phyloP scores from a whole-genome alignment of 1,284 basidiomycete genomes.

The Boletus mariae region DNA sequence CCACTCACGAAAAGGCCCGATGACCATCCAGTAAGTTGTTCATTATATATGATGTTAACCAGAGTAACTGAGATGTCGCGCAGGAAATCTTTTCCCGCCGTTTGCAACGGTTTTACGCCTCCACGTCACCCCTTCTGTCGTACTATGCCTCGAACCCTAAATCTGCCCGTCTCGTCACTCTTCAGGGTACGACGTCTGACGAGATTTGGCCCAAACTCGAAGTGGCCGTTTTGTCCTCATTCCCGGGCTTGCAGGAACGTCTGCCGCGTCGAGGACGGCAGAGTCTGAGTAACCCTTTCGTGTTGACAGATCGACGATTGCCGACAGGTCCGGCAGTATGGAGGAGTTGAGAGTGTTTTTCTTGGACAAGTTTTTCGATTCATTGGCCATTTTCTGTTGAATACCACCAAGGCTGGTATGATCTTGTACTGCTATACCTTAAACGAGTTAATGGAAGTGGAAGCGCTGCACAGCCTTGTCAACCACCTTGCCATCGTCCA shows the following conservation, averaged over 20 bases:
- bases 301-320: conserved; percentile 15
- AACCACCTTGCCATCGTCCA: neutral
- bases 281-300: conserved; percentile 46
- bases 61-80: conserved; percentile 3
- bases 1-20: conserved; percentile 86
- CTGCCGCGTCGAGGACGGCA: conserved; percentile 42
- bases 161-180: conserved; percentile 53
- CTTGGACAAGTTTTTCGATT: conserved; percentile 54
- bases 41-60: neutral
- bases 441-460: neutral
- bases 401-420: conserved; percentile 6
- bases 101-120: conserved; percentile 79
- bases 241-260: conserved; percentile 57
- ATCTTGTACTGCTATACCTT: conserved; percentile 18
- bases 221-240: conserved; percentile 50
- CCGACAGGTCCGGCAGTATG: conserved; percentile 11
- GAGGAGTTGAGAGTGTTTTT: conserved; percentile 25
- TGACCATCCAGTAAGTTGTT: conserved; percentile 77
- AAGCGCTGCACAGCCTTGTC: conserved; percentile 9
- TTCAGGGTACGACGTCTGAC: conserved; percentile 84
- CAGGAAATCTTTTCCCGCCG: conserved; percentile 85
- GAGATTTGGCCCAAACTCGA: conserved; percentile 91
- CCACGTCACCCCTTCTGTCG: conserved; percentile 81
- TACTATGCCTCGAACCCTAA: conserved; percentile 60
- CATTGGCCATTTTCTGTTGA: conserved; percentile 29